These are phyloP conservation scores for Trypanosoma boissoni DNA, from an alignment of 208 protist species.

Conservation along the genomic window DNA sequence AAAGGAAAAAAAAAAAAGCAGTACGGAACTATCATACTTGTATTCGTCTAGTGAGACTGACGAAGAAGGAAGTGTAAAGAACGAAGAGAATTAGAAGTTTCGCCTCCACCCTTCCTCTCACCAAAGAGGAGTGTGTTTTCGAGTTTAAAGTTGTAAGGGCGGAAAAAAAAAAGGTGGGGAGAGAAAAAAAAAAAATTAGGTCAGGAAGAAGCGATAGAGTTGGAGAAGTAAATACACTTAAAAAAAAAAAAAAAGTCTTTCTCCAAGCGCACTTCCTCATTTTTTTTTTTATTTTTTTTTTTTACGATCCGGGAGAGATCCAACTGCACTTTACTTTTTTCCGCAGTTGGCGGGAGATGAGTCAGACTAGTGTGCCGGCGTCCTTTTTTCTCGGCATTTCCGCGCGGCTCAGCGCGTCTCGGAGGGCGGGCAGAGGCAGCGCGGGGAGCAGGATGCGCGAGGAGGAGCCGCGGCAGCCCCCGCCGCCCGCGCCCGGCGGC, in stretches of 20 bases:
- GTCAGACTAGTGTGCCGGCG: conserved; percentile 17
- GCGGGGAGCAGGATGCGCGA: not conserved
- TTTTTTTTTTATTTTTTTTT: conserved; percentile 5
- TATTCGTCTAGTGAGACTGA: too few relatives aligned
- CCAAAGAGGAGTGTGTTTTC: not conserved
- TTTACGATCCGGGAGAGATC: too few relatives aligned
- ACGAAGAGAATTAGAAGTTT: not conserved
- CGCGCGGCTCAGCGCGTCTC: conserved; percentile 27
- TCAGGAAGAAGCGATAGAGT: not conserved
- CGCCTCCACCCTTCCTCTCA: not conserved
- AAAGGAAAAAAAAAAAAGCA: not conserved
- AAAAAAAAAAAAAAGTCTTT: not conserved
- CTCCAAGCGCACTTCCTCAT: not conserved
- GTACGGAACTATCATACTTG: too few relatives aligned
- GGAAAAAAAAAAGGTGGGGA: not conserved
- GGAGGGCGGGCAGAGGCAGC: conserved; percentile 5
- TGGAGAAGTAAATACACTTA: not conserved
- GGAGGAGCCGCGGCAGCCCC: conserved; percentile 29
- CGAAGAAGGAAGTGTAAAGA: not conserved
- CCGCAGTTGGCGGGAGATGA: conserved; percentile 10
- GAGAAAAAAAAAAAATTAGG: not conserved
- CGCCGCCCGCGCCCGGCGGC: conserved; percentile 8
- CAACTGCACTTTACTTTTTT: not conserved
- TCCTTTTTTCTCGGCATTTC: conserved; percentile 62
- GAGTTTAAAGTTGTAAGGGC: not conserved